phyloP scores from a whole-genome alignment of 2,329 filamentous ascomycete species.

The Nemania bipapillata region DNA sequence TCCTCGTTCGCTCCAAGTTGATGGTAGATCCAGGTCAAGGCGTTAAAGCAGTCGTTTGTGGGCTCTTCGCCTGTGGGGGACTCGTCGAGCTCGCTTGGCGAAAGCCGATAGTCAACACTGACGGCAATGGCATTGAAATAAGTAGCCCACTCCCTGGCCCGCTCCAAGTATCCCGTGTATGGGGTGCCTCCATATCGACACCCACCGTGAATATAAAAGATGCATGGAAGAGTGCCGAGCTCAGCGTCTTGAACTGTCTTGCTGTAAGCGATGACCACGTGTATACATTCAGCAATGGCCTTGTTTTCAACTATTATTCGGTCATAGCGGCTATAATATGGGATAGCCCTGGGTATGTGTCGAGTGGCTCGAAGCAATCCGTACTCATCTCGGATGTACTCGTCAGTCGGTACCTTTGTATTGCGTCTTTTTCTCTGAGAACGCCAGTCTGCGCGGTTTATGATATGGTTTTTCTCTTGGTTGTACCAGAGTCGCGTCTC shows the following conservation, averaged over 20 bases:
- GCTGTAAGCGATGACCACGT: constrained; percentile 27
- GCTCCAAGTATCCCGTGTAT: constrained; percentile 31
- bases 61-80: constrained; percentile 36
- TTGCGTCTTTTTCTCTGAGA: constrained; percentile 35
- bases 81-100: constrained; percentile 33
- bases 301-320: constrained; percentile 22
- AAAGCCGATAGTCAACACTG: constrained; percentile 39
- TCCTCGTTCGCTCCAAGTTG: constrained; percentile 25
- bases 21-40: constrained; percentile 35
- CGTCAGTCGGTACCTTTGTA: constrained; percentile 19
- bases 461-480: constrained; percentile 19
- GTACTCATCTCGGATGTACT: constrained; percentile 18
- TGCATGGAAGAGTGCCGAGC: constrained; percentile 32
- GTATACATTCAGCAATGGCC: constrained; percentile 26
- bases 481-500: constrained; percentile 31
- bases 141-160: constrained; percentile 29
- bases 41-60: constrained; percentile 39
- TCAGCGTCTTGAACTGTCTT: constrained; percentile 12
- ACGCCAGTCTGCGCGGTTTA: constrained; percentile 34
- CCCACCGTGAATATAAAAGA: constrained; percentile 41
- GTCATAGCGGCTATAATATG: constrained; percentile 19
- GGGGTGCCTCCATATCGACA: constrained; percentile 35
- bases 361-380: constrained; percentile 23
- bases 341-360: constrained; percentile 22
- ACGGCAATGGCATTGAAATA: constrained; percentile 34